Percentiles rank a stretch among this genome's conserved stretches.
These are phyloP conservation scores for Scheffersomyces titani DNA, from an alignment of 1,139 yeast genomes.

Conservation along the genomic window DNA sequence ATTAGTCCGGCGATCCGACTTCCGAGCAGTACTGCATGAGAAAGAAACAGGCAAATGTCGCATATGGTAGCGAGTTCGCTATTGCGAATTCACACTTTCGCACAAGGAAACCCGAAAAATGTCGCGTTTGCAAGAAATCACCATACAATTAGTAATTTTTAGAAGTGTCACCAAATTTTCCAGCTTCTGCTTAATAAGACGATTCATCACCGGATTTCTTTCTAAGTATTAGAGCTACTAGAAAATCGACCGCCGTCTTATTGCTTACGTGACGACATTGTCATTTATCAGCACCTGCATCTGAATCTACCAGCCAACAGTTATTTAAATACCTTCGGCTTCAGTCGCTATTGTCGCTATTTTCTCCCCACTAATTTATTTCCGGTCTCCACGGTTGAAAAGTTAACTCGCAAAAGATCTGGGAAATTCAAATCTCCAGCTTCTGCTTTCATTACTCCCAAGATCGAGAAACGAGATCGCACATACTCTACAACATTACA, in stretches of 20 bases:
- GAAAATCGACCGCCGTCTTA: background rate
- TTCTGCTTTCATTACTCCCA: background rate
- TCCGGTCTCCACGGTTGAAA: background rate
- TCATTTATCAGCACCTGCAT: background rate
- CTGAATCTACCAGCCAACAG: background rate
- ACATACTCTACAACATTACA: too few relatives aligned
- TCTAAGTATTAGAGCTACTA: too few relatives aligned
- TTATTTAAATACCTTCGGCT: background rate
- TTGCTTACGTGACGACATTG: background rate
- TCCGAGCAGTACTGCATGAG: background rate
- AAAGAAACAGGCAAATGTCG: background rate
- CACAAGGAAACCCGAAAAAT: background rate
- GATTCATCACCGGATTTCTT: background rate
- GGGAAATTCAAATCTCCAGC: background rate
- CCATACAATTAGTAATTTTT: background rate
- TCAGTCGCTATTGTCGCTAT: background rate
- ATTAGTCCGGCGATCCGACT: background rate
- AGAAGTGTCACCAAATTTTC: background rate
- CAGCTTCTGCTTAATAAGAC: background rate
- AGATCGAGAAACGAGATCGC: too few relatives aligned
- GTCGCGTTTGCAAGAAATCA: background rate
- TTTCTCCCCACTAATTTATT: background rate
- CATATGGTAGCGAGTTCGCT: background rate
- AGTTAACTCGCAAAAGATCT: background rate
- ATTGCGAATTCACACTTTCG: background rate